These are phyloP conservation scores for Spathaspora girioi DNA, from an alignment of 805 yeast genomes.

Conservation along the genomic window DNA sequence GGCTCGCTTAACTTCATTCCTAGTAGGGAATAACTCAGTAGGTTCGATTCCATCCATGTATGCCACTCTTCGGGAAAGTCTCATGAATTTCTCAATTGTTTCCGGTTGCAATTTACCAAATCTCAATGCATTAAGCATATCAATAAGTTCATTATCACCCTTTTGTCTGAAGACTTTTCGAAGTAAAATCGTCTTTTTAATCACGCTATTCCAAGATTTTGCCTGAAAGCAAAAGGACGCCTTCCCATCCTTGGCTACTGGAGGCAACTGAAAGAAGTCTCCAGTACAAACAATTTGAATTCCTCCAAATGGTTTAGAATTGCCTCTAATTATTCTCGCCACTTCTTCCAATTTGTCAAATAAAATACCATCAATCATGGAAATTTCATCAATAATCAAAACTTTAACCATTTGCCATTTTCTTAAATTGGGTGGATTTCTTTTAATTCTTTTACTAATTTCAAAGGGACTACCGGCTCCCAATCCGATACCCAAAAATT, in stretches of 20 bases:
- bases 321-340: conserved; percentile 56
- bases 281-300: conserved; percentile 87
- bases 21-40: conserved; percentile 83
- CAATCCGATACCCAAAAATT: conserved; percentile 82
- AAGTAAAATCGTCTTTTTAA: conserved; percentile 65
- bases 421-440: conserved; percentile 37
- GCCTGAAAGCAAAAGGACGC: conserved; percentile 72
- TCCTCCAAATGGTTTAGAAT: conserved; percentile 81
- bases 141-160: conserved; percentile 71
- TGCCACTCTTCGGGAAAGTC: conserved; percentile 52
- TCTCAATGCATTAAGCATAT: conserved; percentile 78
- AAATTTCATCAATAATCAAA: conserved; percentile 84
- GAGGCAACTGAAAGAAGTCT: conserved; percentile 96
- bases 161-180: conserved; percentile 84
- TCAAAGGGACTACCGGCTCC: conserved; percentile 51
- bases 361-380: conserved; percentile 84
- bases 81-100: conserved; percentile 45
- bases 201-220: conserved; percentile 59
- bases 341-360: conserved; percentile 71
- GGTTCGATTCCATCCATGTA: conserved; percentile 80
- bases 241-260: conserved; percentile 51
- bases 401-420: conserved; percentile 71
- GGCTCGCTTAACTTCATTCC: conserved; percentile 79
- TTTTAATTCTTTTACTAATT: conserved; percentile 47
- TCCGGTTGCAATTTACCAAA: conserved; percentile 57